Evolutionary conservation across 2,329 filamentous ascomycete species (phyloP), one percentile per base, ranked within the genome.

Genomic region (Acephala macrosclerotiorum): DNA sequence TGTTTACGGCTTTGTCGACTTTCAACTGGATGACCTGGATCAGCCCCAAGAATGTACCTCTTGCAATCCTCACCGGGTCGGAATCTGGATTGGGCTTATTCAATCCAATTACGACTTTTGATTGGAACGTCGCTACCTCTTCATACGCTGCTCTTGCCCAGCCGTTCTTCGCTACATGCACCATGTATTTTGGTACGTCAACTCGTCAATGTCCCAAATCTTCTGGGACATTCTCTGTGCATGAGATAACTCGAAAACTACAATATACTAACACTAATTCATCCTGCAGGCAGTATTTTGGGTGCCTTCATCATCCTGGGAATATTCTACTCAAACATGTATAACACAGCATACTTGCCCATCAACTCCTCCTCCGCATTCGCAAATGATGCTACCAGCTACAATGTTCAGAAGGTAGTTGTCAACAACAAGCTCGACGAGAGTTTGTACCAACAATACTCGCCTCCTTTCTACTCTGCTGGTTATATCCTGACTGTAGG

Each of bases 61-160:
- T 83, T 1, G 77, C 81, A 14, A 78, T 80, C 7, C 72, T 84
- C 12, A 84, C 82, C 0, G 81, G 81, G 0, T 79, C 80, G 0
- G 74, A 73, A 0, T 75, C 77, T 0, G 79, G 80, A 0, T 73
- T 84, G 40, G 83, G 78, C 5, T 72, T 75, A 18, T 83, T 83
- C 74, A 85, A 83, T 68, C 84, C 81, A 0, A 70, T 84, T 4
- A 80, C 83, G 0, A 85, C 80, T 0, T 84, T 84, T 40, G 84
- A 86, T 73, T 84, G 81, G 78, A 85, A 85, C 58, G 75, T 80
- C 35, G 71, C 68, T 18, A 68, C 68, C 1, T 70, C 70, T 6
- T 67, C 64, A 3, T 72, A 71, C 9, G 70, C 73, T 20, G 73
- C 75, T 77, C 63, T 80, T 74, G 78, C 78, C 73, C 36, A 77